These are phyloP conservation scores for Talaromyces stipitatus DNA, from an alignment of 495 filamentous ascomycete genomes.

Conservation along the genomic window DNA sequence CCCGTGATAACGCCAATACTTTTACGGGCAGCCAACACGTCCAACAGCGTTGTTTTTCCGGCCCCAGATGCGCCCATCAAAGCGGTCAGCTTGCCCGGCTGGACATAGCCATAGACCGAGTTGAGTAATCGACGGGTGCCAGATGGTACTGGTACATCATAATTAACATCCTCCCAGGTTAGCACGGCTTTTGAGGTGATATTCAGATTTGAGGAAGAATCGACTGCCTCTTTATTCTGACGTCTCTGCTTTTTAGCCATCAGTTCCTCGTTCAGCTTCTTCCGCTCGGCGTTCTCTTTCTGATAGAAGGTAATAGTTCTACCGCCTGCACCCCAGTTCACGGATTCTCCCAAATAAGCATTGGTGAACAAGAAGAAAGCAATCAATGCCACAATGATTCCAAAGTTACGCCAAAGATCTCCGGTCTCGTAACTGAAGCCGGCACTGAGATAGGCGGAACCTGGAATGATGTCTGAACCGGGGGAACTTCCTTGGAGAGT, in stretches of 20 bases:
- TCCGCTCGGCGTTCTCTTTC: conserved; percentile 63
- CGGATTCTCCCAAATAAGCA: conserved; percentile 38
- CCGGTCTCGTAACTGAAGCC: conserved; percentile 47
- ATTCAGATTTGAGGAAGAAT: conserved; percentile 49
- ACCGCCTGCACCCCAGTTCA: conserved; percentile 70
- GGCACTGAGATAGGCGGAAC: conserved; percentile 42
- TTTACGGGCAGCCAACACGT: conserved; percentile 69
- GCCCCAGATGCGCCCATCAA: conserved; percentile 84
- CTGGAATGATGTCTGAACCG: conserved; percentile 36
- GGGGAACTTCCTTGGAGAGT: conserved; percentile 44
- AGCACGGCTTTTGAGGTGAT: conserved; percentile 41
- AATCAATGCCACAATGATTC: conserved; percentile 60
- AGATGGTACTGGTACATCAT: conserved; percentile 61
- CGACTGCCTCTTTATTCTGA: conserved; percentile 33
- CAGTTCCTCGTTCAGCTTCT: conserved; percentile 59
- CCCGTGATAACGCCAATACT: conserved; percentile 74
- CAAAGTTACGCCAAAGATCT: conserved; percentile 63
- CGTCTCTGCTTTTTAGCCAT: background rate
- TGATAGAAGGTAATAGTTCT: conserved; percentile 69
- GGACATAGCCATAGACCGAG: conserved; percentile 68
- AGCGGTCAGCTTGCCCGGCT: conserved; percentile 71
- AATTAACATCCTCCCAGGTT: conserved; percentile 47
- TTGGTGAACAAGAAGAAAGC: conserved; percentile 43
- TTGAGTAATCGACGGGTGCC: conserved; percentile 64
- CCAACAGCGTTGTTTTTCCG: conserved; percentile 76